These are phyloP conservation scores for Triangularia setosa DNA, from an alignment of 2,329 filamentous ascomycete genomes.

Conservation along the genomic window DNA sequence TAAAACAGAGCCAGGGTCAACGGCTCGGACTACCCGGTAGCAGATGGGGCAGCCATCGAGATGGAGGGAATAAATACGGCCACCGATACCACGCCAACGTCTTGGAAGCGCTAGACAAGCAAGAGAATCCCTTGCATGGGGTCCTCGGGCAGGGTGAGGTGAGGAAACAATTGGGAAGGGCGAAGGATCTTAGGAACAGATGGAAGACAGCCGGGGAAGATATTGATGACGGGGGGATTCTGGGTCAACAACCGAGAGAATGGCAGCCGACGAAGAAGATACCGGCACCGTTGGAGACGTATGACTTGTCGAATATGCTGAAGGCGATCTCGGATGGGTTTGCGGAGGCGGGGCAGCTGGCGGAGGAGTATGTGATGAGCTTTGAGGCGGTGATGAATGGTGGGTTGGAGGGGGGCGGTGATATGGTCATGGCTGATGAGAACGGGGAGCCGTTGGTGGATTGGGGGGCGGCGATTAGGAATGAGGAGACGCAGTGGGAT, in stretches of 20 bases:
- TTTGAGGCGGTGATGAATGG: not conserved
- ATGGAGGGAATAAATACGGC: not conserved
- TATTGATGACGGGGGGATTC: constrained; percentile 33
- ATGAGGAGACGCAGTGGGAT: constrained; percentile 46
- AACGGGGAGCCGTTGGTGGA: constrained; percentile 18
- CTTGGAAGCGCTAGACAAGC: constrained; percentile 56
- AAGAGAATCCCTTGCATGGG: constrained; percentile 51
- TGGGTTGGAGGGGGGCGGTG: not conserved
- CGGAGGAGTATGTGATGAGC: constrained; percentile 39
- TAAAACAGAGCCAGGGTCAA: not conserved
- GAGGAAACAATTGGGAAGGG: constrained; percentile 55
- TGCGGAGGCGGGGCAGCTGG: constrained; percentile 53
- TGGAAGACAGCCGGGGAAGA: constrained; percentile 68
- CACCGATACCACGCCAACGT: constrained; percentile 67
- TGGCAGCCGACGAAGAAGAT: constrained; percentile 8
- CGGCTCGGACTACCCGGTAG: constrained; percentile 1
- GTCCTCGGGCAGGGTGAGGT: constrained; percentile 55
- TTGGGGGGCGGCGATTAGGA: constrained; percentile 22
- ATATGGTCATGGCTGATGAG: constrained; percentile 11
- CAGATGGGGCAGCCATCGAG: constrained; percentile 10
- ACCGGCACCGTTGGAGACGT: constrained; percentile 48
- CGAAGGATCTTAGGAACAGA: constrained; percentile 66
- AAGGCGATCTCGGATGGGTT: constrained; percentile 54
- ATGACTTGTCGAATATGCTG: constrained; percentile 60
- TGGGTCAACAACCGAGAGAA: constrained; percentile 8